phyloP scores from a whole-genome alignment of 208 protist species.

The Leishmania tarentolae region DNA sequence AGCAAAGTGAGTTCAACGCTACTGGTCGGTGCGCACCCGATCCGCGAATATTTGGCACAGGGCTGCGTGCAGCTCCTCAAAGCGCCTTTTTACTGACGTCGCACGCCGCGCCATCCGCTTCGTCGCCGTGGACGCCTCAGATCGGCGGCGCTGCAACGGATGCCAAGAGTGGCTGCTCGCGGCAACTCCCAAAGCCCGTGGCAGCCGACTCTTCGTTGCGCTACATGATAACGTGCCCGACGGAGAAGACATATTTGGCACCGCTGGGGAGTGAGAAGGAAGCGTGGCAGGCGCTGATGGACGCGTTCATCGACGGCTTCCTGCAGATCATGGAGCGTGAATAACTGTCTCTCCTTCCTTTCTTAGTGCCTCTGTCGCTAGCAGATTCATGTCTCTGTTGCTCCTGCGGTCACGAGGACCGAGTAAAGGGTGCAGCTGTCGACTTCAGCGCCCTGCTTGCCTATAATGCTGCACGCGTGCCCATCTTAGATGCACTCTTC shows the following conservation, averaged over 20 bases:
- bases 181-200: not conserved
- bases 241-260: slow-evolving; percentile 21
- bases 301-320: slow-evolving; percentile 28
- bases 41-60: slow-evolving; percentile 7
- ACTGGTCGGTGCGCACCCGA: slow-evolving; percentile 25
- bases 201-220: not conserved
- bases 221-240: slow-evolving; percentile 5
- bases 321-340: slow-evolving; percentile 18
- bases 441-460: not conserved
- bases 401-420: not conserved
- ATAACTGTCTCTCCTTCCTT: not conserved
- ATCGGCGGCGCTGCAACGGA: not conserved
- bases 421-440: not conserved
- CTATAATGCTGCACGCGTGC: not conserved
- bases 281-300: slow-evolving; percentile 28
- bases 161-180: not conserved
- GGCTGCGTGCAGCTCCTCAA: not conserved
- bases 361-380: not conserved
- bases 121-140: not conserved
- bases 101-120: not conserved
- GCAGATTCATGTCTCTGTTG: not conserved
- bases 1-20: not conserved
- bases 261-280: slow-evolving; percentile 26
- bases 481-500: not conserved
- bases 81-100: not conserved